Evolutionary conservation across 306 rosid genomes (phyloP), one percentile per base, ranked within the genome.

Genomic region (Urtica urens): DNA sequence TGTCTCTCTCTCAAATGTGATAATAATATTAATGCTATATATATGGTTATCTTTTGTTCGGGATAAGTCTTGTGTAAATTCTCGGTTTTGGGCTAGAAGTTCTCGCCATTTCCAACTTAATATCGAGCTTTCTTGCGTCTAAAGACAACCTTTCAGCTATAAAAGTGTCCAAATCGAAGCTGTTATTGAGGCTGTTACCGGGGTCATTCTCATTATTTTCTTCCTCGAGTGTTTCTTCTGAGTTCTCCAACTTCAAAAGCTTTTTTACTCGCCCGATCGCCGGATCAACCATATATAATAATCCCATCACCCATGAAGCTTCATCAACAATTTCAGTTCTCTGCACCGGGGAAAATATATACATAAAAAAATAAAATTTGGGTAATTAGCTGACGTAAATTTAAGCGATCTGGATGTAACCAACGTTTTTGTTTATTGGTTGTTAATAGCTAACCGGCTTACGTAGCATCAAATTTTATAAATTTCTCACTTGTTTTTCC

Each of bases 241-340:
- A 58, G 13, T 28, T 61, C 31, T 75, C 82, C 61, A 84, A 48
- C 67, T 77, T 84, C 62, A 84, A 62, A 58, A 90, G 60, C 48
- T 72, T 90, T 82, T 73, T 90, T 68, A 84, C 66, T n/a, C n/a
- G n/a, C n/a, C n/a, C n/a, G n/a, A n/a, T 59, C 38, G 97, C 95
- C 8, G 97, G 97, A 62, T 90, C 97, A 52, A 90, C 62, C 51
- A 90, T 78, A 70, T 84, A 93, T 38, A 88, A 64, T 58, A 88
- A 69, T 53, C 95, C 95, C 84, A 73, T 84, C 64, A 75, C 92
- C 97, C 94, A 90, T 10, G 95, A 79, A 59, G 95, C 90, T 74
- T 90, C 97, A 51, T 81, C 95, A 20, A 90, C 95, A 33, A 90
- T 84, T 81, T 90, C 97, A 0, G 93, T 77, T 29, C 97, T 80